Conservation (phyloP, 1,284 basidiomycete genomes). For the Pterulicium gracile region DNA sequence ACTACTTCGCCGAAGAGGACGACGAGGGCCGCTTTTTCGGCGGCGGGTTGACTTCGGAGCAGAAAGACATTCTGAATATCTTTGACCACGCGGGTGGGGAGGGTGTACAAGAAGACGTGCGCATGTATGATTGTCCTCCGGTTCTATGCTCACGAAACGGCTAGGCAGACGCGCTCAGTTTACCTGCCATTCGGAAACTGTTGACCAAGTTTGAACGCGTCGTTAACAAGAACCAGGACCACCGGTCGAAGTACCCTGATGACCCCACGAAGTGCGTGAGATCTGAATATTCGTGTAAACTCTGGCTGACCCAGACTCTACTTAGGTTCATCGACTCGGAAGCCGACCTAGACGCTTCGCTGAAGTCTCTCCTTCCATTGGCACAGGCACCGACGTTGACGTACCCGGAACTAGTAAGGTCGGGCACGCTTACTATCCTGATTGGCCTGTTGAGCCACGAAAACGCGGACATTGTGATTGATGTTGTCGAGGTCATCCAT, state of each 20-base stretch:
- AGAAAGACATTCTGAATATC: constrained; percentile 85
- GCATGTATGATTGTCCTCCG: constrained; percentile 18
- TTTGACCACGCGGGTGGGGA: constrained; percentile 67
- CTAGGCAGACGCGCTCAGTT: constrained; percentile 56
- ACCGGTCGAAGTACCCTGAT: constrained; percentile 83
- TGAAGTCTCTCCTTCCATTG: constrained; percentile 83
- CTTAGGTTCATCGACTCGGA: constrained; percentile 96
- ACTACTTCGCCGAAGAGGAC: constrained; percentile 86
- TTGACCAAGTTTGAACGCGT: constrained; percentile 81
- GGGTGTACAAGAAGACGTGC: constrained; percentile 57
- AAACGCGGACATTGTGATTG: constrained; percentile 89
- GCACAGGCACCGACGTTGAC: constrained; percentile 78
- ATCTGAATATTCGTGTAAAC: background rate
- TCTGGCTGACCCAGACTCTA: constrained; percentile 6
- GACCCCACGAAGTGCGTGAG: constrained; percentile 76
- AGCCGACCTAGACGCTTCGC: constrained; percentile 80
- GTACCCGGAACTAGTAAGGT: constrained; percentile 83
- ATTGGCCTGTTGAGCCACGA: constrained; percentile 86
- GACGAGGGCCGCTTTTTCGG: constrained; percentile 91
- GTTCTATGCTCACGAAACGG: constrained; percentile 15
- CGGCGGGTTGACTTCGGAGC: constrained; percentile 80
- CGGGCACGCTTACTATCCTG: constrained; percentile 60
- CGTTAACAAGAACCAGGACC: constrained; percentile 89
- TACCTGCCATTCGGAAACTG: constrained; percentile 63
- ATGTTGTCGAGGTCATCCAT: constrained; percentile 83